Conservation (phyloP, 1,284 basidiomycete genomes). For the Tetrapyrgos nigripes region DNA sequence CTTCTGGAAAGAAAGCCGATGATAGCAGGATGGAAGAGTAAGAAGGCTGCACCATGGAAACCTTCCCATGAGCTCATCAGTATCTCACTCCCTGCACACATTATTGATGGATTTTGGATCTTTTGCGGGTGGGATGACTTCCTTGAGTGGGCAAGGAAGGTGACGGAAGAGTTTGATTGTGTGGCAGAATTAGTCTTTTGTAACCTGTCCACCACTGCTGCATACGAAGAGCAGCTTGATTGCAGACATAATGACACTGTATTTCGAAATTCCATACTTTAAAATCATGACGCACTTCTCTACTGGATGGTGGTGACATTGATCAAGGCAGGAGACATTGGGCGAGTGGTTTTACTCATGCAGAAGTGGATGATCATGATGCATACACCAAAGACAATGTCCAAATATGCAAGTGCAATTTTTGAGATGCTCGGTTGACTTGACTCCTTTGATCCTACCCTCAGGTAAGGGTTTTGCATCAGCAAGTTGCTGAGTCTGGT, state of each 20-base stretch:
- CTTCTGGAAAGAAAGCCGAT: conserved; percentile 9
- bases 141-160: conserved; percentile 10
- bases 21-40: conserved; percentile 11
- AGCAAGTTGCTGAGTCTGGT: not conserved
- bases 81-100: conserved; percentile 19
- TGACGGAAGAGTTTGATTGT: conserved; percentile 7
- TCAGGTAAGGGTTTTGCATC: conserved; percentile 6
- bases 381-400: conserved; percentile 29
- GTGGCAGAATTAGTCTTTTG: conserved; percentile 12
- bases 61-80: conserved; percentile 17
- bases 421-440: conserved; percentile 27
- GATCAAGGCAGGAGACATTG: conserved; percentile 36
- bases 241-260: conserved; percentile 1
- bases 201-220: conserved; percentile 16
- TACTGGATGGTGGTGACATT: conserved; percentile 26
- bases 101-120: conserved; percentile 20
- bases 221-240: conserved; percentile 6
- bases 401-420: conserved; percentile 36
- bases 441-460: too few relatives aligned
- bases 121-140: conserved; percentile 12
- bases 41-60: conserved; percentile 17
- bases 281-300: conserved; percentile 31
- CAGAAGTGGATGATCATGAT: conserved; percentile 33
- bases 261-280: conserved; percentile 20
- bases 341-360: conserved; percentile 30